phyloP scores from a whole-genome alignment of 331 rosid genomes.

The Rhamnella rubrinervis region DNA sequence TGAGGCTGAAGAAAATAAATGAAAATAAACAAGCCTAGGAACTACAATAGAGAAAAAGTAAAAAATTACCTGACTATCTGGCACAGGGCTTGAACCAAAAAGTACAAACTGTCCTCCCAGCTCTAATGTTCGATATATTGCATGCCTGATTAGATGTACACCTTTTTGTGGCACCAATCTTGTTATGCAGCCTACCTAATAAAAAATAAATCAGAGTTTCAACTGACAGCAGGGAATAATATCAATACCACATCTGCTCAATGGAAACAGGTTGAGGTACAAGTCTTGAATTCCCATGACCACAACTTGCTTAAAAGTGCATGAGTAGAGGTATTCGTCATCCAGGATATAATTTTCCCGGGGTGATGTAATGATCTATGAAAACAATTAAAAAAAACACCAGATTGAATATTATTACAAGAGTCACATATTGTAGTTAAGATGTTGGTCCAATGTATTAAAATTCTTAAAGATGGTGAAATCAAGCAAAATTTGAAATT shows the following conservation, averaged over 20 bases:
- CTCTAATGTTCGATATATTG: constrained; percentile 77
- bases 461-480: neutral
- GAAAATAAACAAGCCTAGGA: neutral
- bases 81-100: constrained; percentile 94
- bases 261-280: no score
- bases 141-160: constrained; percentile 93
- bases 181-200: constrained; percentile 91
- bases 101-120: constrained; percentile 94
- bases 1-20: constrained; percentile 59
- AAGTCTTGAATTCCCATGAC: no score
- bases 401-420: neutral
- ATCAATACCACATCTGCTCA: no score
- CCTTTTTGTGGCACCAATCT: constrained; percentile 99
- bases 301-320: no score
- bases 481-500: neutral
- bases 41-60: constrained; percentile 20
- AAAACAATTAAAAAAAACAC: neutral
- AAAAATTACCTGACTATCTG: constrained; percentile 71
- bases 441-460: neutral
- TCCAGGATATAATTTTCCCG: no score
- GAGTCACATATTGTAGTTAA: neutral
- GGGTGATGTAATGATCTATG: neutral
- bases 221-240: neutral
- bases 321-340: no score
- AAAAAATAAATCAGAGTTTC: constrained; percentile 18